Evolutionary conservation across 805 yeast species (phyloP), one percentile per base, ranked within the genome.

Genomic region (Myxozyma neotropica): DNA sequence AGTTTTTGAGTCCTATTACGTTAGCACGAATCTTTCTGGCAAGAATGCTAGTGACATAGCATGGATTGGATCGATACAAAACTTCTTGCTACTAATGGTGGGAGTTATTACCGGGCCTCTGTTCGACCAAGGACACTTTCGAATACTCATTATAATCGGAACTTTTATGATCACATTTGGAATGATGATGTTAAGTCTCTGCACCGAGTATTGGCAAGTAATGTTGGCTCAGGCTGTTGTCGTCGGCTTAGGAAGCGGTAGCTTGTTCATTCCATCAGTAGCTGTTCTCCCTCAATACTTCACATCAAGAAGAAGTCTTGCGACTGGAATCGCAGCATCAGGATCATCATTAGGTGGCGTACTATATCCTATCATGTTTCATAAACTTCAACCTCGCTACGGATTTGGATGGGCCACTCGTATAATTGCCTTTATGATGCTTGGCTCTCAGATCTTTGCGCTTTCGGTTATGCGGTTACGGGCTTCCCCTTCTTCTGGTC

Each of bases 391-490:
- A 54, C 63, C 68, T 5, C 67, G 70, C 17, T 74, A 81, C 21
- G 86, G 86, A 0, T 82, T 80, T 65, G 75, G 73, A 7, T 83
- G 86, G 86, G 77, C 83, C 1, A 73, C 79, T 48, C 74, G 86
- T 50, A 74, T 77, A 17, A 70, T 81, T 52, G 82, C 81, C 0
- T 77, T 83, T 63, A 70, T 81, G 23, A 72, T 77, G 50, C 62
- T 75, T 8, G 75, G 59, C 0, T 71, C 74, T 7, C 57, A 59
- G 19, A 36, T 53, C 2, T 50, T 67, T 8, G 55, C 73, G 36
- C 55, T 67, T 12, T 26, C 67, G 5, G 55, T 69, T n/a, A 50
- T 71, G 53, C 65, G 61, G 31, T 57, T 71, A 3, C 61, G 77
- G 24, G 58, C 71, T 15, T 17, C 33, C 6, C 60, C 65, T 10